Evolutionary conservation across 768 basidiomycete species (phyloP).

Genomic region (Neoboletus magnificus): DNA sequence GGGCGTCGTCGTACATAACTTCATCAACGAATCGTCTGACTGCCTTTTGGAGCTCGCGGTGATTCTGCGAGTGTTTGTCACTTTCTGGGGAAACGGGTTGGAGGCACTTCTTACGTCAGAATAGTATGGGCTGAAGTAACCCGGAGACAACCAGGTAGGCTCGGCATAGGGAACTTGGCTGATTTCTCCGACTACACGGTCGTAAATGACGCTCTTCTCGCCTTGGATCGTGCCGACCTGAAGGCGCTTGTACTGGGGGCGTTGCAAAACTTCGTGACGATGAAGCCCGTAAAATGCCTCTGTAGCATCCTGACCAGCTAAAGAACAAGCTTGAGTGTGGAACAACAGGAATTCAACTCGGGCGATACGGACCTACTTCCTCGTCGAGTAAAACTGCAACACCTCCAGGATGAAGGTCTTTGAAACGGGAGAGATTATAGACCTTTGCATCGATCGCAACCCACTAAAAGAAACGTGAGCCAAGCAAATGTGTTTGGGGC

Average conservation of each 20-base stretch:
- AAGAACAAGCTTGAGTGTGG: background rate
- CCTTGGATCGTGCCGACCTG: conserved; percentile 72
- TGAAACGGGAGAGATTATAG: conserved; percentile 79
- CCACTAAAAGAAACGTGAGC: conserved; percentile 49
- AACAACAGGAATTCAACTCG: background rate
- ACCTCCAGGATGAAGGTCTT: conserved; percentile 81
- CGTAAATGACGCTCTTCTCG: conserved; percentile 51
- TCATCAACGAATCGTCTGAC: conserved; percentile 65
- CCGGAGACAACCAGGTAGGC: conserved; percentile 73
- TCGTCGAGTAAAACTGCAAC: conserved; percentile 69
- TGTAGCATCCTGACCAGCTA: conserved; percentile 84
- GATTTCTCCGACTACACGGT: conserved; percentile 51
- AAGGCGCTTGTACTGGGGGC: conserved; percentile 70
- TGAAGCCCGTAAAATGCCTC: conserved; percentile 89
- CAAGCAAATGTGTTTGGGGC: background rate
- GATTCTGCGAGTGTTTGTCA: conserved; percentile 36
- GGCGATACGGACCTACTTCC: conserved; percentile 60
- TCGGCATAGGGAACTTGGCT: conserved; percentile 86
- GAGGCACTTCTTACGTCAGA: conserved; percentile 45
- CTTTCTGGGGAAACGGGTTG: background rate
- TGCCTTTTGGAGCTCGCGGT: conserved; percentile 44
- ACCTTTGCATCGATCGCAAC: conserved; percentile 82
- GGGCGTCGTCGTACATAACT: conserved; percentile 49
- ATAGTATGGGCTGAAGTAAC: conserved; percentile 71
- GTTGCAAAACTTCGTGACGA: conserved; percentile 75